A percentile compares a stretch with the other conserved stretches of the same genome.
phyloP scores from a whole-genome alignment of 1,284 basidiomycete genomes.

The Ceratobasidium papillatum region DNA sequence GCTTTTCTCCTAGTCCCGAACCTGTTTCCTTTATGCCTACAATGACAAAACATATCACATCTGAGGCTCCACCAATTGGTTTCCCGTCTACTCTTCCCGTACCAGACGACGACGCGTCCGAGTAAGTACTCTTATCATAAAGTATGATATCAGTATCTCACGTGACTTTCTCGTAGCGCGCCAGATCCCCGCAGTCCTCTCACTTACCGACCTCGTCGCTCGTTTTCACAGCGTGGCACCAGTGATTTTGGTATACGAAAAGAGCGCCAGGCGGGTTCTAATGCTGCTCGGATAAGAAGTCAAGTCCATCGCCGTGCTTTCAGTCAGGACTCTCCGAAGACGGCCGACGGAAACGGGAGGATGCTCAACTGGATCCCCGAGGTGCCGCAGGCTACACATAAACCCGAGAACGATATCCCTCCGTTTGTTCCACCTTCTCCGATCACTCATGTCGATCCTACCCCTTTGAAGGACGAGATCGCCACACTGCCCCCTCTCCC shows the following conservation, averaged over 20 bases:
- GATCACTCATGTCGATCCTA: not conserved
- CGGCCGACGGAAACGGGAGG: not conserved
- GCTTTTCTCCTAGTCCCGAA: not conserved
- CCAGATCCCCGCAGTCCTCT: not conserved
- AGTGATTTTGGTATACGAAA: not conserved
- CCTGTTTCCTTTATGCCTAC: not conserved
- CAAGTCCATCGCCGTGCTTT: not conserved
- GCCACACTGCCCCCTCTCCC: no score
- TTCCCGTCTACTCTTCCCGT: not conserved
- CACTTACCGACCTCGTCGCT: not conserved
- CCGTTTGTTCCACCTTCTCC: not conserved
- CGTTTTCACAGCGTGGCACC: not conserved
- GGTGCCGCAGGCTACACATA: not conserved
- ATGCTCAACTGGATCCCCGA: not conserved
- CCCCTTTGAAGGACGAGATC: no score
- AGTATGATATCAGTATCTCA: not conserved
- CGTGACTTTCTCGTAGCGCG: not conserved
- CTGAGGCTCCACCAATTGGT: not conserved
- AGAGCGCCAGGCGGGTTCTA: not conserved
- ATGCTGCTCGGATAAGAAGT: not conserved
- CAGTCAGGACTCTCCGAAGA: not conserved
- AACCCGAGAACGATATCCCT: not conserved
- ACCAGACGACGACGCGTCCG: not conserved
- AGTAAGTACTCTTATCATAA: not conserved
- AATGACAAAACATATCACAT: not conserved